phyloP scores from a whole-genome alignment of 1,284 basidiomycete species.

The Apiotrichum gamsii region DNA sequence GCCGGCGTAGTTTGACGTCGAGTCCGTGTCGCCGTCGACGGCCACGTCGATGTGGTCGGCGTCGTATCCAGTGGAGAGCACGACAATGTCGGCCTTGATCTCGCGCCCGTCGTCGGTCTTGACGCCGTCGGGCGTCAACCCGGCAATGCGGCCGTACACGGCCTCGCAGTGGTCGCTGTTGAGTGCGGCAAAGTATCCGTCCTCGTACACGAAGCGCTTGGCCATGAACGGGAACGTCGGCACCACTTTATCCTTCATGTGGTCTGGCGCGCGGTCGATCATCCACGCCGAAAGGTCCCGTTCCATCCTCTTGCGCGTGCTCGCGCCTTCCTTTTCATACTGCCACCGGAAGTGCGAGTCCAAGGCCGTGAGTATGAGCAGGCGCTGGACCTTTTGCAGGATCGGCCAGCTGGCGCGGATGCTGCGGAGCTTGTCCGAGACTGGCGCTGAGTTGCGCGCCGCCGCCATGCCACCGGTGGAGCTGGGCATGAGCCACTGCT shows the following conservation, averaged over 20 bases:
- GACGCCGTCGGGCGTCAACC: constrained; percentile 7
- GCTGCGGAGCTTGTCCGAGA: constrained; percentile 4
- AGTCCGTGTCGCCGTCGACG: constrained; percentile 12
- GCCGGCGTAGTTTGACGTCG: constrained; percentile 11
- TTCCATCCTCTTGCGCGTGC: constrained; percentile 10
- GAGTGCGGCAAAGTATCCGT: constrained; percentile 19
- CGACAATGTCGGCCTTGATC: constrained; percentile 15
- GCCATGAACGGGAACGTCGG: constrained; percentile 9
- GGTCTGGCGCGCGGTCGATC: constrained; percentile 5
- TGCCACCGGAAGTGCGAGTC: constrained; percentile 12
- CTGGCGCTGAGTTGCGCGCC: constrained; percentile 11
- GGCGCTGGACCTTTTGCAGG: constrained; percentile 10
- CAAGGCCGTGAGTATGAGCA: constrained; percentile 7
- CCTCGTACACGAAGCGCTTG: constrained; percentile 15
- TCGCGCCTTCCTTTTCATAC: constrained; percentile 11
- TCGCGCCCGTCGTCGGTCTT: constrained; percentile 13
- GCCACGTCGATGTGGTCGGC: constrained; percentile 17
- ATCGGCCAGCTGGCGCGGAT: constrained; percentile 9
- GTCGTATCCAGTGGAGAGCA: constrained; percentile 17
- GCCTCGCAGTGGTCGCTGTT: constrained; percentile 12
- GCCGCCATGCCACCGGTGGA: constrained; percentile 1
- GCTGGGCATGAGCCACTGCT: constrained; percentile 19
- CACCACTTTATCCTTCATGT: constrained; percentile 16
- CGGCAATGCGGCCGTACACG: constrained; percentile 14
- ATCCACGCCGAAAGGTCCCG: constrained; percentile 9